Percentiles rank a stretch among this genome's conserved stretches.
phyloP scores from a whole-genome alignment of 306 rosid genomes.

The Astragalus glycyphyllos region DNA sequence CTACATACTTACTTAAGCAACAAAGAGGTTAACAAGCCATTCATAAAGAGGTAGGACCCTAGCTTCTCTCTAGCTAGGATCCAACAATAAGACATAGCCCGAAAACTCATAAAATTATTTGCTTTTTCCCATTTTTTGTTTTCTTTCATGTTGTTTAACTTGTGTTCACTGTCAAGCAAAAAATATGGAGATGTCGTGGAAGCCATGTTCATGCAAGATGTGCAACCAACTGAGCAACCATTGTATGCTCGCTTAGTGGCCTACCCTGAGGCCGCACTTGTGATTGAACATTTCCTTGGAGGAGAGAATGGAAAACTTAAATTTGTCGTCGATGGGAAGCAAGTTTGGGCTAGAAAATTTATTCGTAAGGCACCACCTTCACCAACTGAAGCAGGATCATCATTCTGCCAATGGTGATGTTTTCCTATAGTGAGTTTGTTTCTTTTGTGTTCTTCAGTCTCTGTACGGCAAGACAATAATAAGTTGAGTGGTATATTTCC shows the following conservation, averaged over 20 bases:
- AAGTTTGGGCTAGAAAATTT: slow-evolving; percentile 72
- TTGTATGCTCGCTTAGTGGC: slow-evolving; percentile 65
- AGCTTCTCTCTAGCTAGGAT: too few species aligned
- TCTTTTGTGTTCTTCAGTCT: not conserved
- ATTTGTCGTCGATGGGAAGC: slow-evolving; percentile 67
- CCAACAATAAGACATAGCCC: too few species aligned
- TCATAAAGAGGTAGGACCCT: too few species aligned
- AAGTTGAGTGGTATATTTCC: too few species aligned
- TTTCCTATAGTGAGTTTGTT: not conserved
- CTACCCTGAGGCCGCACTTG: slow-evolving; percentile 11
- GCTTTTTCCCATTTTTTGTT: too few species aligned
- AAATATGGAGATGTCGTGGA: slow-evolving; percentile 59
- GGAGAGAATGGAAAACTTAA: slow-evolving; percentile 42
- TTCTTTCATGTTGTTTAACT: too few species aligned
- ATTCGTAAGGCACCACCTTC: slow-evolving; percentile 40
- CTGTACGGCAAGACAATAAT: too few species aligned
- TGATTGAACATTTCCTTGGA: slow-evolving; percentile 46
- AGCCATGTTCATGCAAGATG: slow-evolving; percentile 63
- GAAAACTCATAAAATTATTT: not conserved
- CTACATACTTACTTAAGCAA: too few species aligned
- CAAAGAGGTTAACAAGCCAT: too few species aligned
- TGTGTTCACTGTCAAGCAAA: slow-evolving; percentile 32
- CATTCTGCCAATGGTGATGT: not conserved
- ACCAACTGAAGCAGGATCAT: slow-evolving; percentile 11
- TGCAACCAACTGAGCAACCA: slow-evolving; percentile 49